Percentiles rank a stretch among this genome's conserved stretches.
These are phyloP conservation scores for Solanum microdontum DNA, from an alignment of 257 asterid species.

Conservation along the genomic window DNA sequence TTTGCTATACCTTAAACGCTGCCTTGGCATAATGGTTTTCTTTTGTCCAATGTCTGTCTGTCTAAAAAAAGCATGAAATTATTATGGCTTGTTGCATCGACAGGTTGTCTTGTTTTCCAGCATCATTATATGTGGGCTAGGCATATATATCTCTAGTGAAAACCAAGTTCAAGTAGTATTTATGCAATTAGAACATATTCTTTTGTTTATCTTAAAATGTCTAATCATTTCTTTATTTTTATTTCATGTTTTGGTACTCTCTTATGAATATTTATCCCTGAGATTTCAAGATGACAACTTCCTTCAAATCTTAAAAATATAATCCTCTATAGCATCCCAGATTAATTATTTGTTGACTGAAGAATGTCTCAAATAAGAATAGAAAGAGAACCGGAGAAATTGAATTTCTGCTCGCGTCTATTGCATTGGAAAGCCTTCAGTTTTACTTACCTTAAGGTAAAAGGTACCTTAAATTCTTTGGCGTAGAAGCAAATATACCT, in stretches of 20 bases:
- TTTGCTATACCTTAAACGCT: constrained; percentile 1
- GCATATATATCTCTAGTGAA: constrained; percentile 1
- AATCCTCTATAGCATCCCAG: neutral
- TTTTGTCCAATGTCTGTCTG: constrained; percentile 2
- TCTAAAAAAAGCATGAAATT: constrained; percentile 4
- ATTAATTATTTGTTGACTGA: neutral
- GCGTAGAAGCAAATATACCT: neutral
- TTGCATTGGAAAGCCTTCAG: neutral
- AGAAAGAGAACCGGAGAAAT: neutral
- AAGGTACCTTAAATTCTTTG: neutral
- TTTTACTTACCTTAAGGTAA: neutral
- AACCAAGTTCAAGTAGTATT: constrained; percentile 22
- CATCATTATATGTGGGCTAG: constrained; percentile 4
- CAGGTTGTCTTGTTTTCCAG: constrained; percentile 5
- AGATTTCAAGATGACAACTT: neutral
- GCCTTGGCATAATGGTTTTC: constrained; percentile 14
- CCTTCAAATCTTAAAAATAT: neutral
- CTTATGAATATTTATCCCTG: neutral
- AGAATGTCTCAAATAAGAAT: neutral
- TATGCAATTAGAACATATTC: constrained; percentile 3
- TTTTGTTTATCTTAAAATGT: neutral
- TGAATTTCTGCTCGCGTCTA: neutral
- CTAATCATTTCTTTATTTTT: neutral
- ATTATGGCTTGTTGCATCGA: constrained; percentile 5
- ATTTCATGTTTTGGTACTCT: neutral